These are phyloP conservation scores for Sporodiniella umbellata DNA, from an alignment of 371 early-diverging fungal genomes.

Conservation along the genomic window DNA sequence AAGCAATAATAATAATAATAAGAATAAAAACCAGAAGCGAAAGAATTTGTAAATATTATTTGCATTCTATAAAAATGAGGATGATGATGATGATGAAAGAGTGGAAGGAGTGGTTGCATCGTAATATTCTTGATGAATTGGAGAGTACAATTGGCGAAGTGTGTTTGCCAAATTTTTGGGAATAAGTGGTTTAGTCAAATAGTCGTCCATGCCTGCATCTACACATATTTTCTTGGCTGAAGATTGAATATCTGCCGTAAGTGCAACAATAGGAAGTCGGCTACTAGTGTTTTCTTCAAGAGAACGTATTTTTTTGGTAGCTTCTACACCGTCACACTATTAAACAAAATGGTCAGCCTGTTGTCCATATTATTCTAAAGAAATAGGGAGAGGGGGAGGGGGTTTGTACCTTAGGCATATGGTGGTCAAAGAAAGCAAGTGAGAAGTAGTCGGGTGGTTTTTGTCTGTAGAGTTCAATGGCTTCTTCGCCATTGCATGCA, in stretches of 20 bases:
- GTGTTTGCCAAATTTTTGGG: constrained; percentile 37
- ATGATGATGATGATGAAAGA: constrained; percentile 2
- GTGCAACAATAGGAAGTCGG: constrained; percentile 55
- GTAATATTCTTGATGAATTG: constrained; percentile 17
- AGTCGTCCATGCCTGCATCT: constrained; percentile 59
- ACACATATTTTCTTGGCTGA: constrained; percentile 50
- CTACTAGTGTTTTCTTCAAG: constrained; percentile 12
- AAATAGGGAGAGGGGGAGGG: too few species aligned
- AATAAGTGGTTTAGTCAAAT: constrained; percentile 57
- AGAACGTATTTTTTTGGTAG: constrained; percentile 46
- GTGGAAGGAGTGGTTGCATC: constrained; percentile 15
- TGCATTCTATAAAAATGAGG: neutral
- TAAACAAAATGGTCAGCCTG: too few species aligned
- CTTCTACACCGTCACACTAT: constrained; percentile 58
- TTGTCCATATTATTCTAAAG: too few species aligned
- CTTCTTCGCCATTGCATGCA: constrained; percentile 49
- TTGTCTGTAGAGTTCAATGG: constrained; percentile 33
- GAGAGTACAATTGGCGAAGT: constrained; percentile 20
- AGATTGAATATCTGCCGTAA: constrained; percentile 56
- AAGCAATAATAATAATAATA: neutral
- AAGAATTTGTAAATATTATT: neutral
- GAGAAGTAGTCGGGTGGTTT: constrained; percentile 32
- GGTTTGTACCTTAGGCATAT: constrained; percentile 43
- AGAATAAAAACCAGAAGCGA: neutral
- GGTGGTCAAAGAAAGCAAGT: constrained; percentile 50